phyloP scores from a whole-genome alignment of 345 rosid species.

The Hevea brasiliensis region DNA sequence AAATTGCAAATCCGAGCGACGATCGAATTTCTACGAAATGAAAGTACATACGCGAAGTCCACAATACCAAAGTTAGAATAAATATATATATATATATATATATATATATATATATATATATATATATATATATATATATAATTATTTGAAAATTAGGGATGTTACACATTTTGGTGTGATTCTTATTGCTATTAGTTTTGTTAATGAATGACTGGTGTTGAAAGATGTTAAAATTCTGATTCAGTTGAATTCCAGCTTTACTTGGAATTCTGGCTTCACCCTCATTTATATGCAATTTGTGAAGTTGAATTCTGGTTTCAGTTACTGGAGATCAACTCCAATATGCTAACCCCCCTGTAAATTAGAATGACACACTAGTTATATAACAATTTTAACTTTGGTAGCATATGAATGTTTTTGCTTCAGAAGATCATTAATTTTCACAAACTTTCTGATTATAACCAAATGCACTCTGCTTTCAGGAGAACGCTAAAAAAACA shows the following conservation, averaged over 20 bases:
- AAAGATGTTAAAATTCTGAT: too few species aligned
- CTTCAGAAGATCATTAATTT: neutral
- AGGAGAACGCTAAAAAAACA: conserved; percentile 32
- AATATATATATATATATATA: too few species aligned
- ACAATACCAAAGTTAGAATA: too few species aligned
- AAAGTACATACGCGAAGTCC: too few species aligned
- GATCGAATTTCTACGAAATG: too few species aligned
- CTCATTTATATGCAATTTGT: neutral
- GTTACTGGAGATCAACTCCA: neutral
- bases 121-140: too few species aligned
- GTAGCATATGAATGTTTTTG: neutral
- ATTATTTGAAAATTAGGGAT: too few species aligned
- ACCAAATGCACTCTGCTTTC: conserved; percentile 5
- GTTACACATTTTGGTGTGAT: neutral
- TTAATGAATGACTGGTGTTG: neutral
- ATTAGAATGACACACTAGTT: neutral
- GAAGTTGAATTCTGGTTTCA: neutral
- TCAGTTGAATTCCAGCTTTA: too few species aligned
- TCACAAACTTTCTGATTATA: neutral
- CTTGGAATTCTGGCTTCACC: neutral
- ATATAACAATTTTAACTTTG: neutral
- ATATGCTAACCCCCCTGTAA: neutral
- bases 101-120: too few species aligned
- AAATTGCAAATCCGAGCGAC: too few species aligned
- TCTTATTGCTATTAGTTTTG: neutral